phyloP scores from a whole-genome alignment of 371 early-diverging fungal genomes.

The Lichtheimia hyalospora region DNA sequence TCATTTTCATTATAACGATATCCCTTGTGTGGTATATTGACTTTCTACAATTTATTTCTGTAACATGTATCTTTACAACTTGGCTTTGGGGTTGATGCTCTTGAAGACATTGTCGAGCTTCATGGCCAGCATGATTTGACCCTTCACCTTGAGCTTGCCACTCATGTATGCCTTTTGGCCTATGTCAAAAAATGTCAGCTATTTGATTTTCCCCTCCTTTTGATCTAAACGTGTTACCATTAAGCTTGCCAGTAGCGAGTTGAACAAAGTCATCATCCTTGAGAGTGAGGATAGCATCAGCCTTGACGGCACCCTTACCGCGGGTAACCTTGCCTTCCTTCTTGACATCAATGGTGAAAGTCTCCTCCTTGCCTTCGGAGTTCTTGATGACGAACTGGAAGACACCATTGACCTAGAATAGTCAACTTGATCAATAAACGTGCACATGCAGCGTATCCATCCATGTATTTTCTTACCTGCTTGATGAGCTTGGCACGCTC shows the following conservation, averaged over 20 bases:
- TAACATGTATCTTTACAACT: slow-evolving; percentile 39
- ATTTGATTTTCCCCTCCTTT: background rate
- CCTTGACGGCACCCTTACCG: slow-evolving; percentile 66
- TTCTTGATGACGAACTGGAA: slow-evolving; percentile 86
- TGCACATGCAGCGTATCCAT: background rate
- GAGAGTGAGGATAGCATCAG: slow-evolving; percentile 69
- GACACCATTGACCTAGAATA: slow-evolving; percentile 69
- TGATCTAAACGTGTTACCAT: slow-evolving; percentile 48
- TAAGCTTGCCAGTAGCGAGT: slow-evolving; percentile 82
- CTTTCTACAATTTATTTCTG: too few species aligned
- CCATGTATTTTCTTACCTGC: slow-evolving; percentile 18
- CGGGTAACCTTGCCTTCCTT: slow-evolving; percentile 56
- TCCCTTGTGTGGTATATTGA: too few species aligned
- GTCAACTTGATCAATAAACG: background rate
- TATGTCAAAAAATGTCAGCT: slow-evolving; percentile 2
- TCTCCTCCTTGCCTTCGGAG: slow-evolving; percentile 62
- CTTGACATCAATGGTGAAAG: slow-evolving; percentile 80
- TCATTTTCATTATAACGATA: too few species aligned
- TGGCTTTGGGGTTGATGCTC: slow-evolving; percentile 47
- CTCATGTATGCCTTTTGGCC: slow-evolving; percentile 79
- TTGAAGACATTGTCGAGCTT: slow-evolving; percentile 73
- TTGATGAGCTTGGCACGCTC: slow-evolving; percentile 44
- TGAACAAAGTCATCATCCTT: slow-evolving; percentile 85
- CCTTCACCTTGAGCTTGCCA: slow-evolving; percentile 86
- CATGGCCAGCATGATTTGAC: slow-evolving; percentile 85